phyloP scores from a whole-genome alignment of 2,329 filamentous ascomycete genomes.

The Nothophoma quercina region DNA sequence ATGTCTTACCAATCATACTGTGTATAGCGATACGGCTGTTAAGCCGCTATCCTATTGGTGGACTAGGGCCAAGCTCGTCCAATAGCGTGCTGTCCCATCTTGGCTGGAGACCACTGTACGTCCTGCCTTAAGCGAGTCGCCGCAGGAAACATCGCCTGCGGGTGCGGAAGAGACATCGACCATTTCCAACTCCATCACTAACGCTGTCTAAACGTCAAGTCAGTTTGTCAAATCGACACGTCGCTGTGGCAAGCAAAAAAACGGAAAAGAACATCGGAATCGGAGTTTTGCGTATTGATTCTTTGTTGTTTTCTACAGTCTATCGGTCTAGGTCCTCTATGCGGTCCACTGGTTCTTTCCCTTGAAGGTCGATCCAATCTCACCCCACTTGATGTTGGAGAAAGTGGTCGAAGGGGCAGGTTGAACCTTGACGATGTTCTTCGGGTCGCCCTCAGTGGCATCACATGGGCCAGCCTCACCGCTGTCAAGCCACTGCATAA shows the following conservation, averaged over 20 bases:
- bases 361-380: conserved; percentile 63
- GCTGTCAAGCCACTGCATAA: conserved; percentile 66
- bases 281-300: no score
- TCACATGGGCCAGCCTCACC: conserved; percentile 63
- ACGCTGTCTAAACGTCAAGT: not conserved
- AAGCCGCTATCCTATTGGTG: no score
- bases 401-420: conserved; percentile 62
- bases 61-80: no score
- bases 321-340: conserved; percentile 10
- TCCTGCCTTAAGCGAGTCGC: not conserved
- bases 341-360: conserved; percentile 31
- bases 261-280: no score
- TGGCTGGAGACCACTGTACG: no score
- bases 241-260: no score
- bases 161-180: not conserved
- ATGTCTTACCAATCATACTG: no score
- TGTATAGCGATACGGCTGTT: no score
- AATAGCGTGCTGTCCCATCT: no score
- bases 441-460: conserved; percentile 61
- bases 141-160: not conserved
- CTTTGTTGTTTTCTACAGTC: not conserved
- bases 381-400: conserved; percentile 67
- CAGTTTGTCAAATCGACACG: no score
- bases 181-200: not conserved
- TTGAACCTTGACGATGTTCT: conserved; percentile 56